Evolutionary conservation across 2,329 filamentous ascomycete species (phyloP).

Genomic region (Colletotrichum sp.): DNA sequence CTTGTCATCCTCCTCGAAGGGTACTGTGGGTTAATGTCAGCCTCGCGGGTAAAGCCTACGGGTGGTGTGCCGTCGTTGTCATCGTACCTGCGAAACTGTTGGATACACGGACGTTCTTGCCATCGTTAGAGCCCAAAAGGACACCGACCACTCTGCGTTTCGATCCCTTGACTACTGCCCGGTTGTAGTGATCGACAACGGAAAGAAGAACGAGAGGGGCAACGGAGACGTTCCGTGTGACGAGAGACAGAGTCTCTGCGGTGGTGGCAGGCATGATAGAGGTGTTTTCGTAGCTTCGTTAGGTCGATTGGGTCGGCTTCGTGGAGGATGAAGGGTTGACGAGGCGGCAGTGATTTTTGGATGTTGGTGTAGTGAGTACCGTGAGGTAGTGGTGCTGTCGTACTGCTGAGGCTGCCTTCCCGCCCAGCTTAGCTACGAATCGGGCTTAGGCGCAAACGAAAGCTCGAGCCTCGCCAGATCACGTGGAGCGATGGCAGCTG

Average conservation of each 20-base stretch:
- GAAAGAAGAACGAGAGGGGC: constrained; percentile 97
- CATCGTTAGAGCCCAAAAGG: constrained; percentile 92
- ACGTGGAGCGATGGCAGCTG: not conserved
- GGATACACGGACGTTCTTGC: constrained; percentile 93
- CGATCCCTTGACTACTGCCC: constrained; percentile 86
- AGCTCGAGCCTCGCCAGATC: constrained; percentile 23
- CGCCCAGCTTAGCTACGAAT: constrained; percentile 21
- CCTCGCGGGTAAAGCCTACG: constrained; percentile 10
- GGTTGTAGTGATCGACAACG: constrained; percentile 97
- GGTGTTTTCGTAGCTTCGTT: constrained; percentile 15
- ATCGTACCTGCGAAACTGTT: constrained; percentile 94
- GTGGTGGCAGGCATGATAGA: constrained; percentile 90
- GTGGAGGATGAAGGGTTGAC: constrained; percentile 1
- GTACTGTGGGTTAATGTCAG: constrained; percentile 64
- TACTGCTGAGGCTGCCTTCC: constrained; percentile 31
- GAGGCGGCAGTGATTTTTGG: not conserved
- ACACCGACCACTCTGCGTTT: constrained; percentile 91
- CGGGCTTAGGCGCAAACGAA: constrained; percentile 17
- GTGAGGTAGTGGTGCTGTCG: constrained; percentile 20
- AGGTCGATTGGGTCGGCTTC: constrained; percentile 17
- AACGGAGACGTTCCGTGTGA: constrained; percentile 94
- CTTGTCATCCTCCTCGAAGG: constrained; percentile 98
- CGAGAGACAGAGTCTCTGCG: constrained; percentile 93
- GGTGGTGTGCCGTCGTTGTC: not conserved
- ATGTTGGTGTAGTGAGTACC: not conserved